Evolutionary conservation across 2,329 filamentous ascomycete species (phyloP).

Genomic region (Pleomassaria siparia): DNA sequence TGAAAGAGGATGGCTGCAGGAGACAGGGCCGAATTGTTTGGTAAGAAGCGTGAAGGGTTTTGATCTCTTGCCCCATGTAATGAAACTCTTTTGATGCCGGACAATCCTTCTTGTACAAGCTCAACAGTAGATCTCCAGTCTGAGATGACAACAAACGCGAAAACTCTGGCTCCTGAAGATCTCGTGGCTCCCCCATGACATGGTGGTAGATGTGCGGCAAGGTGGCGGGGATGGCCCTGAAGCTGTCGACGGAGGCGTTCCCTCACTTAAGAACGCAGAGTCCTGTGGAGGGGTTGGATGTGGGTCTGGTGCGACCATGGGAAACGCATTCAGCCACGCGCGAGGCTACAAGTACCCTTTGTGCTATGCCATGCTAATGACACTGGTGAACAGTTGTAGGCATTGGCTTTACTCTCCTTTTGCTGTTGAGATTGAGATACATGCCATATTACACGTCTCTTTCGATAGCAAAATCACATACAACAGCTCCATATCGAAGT

Average conservation of each 20-base stretch:
- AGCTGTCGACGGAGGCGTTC: not conserved
- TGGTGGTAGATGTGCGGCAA: not conserved
- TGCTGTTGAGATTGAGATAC: not conserved
- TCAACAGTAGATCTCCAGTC: slow-evolving; percentile 1
- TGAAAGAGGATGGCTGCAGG: not conserved
- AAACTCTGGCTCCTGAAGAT: slow-evolving; percentile 1
- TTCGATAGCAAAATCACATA: not conserved
- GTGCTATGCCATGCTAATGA: not conserved
- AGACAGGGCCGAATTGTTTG: slow-evolving; percentile 7
- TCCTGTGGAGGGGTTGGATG: not conserved
- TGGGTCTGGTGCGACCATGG: not conserved
- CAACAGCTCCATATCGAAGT: not conserved
- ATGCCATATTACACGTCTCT: too few relatives aligned
- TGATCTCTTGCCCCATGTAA: slow-evolving; percentile 8
- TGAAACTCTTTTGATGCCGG: slow-evolving; percentile 8
- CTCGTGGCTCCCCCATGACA: slow-evolving; percentile 4
- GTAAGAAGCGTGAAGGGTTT: slow-evolving; percentile 7
- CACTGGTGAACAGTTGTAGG: not conserved
- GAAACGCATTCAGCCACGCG: not conserved
- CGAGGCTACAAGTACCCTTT: not conserved
- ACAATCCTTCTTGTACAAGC: slow-evolving; percentile 5
- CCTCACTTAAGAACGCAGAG: not conserved
- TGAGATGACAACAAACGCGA: not conserved
- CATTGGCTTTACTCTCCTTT: not conserved
- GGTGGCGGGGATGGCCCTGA: slow-evolving; percentile 14